A percentile compares a stretch with the other conserved stretches of the same genome.
phyloP scores from a whole-genome alignment of 1,284 basidiomycete genomes.

The Phylloboletellus chloephorus region DNA sequence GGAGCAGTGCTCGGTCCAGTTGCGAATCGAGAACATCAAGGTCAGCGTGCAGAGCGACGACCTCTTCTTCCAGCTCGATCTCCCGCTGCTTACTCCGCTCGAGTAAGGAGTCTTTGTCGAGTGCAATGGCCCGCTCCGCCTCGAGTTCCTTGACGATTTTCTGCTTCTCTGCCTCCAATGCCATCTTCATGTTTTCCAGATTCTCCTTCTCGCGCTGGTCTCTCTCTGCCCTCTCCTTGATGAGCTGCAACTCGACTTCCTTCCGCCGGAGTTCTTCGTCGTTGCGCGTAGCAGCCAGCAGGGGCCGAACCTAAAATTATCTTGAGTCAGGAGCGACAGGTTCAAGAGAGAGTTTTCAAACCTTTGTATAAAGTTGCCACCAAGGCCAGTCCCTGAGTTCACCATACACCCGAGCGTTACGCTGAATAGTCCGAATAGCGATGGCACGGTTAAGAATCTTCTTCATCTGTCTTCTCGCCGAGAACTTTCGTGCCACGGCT shows the following conservation, averaged over 20 bases:
- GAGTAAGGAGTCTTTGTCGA: constrained; percentile 85
- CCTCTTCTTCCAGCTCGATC: constrained; percentile 80
- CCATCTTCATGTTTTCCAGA: constrained; percentile 73
- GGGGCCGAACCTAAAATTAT: constrained; percentile 69
- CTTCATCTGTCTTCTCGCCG: constrained; percentile 86
- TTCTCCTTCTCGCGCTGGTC: constrained; percentile 78
- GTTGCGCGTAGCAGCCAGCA: constrained; percentile 87
- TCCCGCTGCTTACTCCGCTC: constrained; percentile 84
- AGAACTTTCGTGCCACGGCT: constrained; percentile 81
- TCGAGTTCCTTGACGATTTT: constrained; percentile 79
- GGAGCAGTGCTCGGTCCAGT: constrained; percentile 72
- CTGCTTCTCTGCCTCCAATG: constrained; percentile 75
- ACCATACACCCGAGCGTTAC: constrained; percentile 89
- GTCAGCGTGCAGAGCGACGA: constrained; percentile 75
- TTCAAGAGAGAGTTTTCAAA: constrained; percentile 21
- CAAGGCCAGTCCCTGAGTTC: constrained; percentile 94
- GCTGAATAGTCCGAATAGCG: constrained; percentile 89
- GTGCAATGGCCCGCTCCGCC: constrained; percentile 72
- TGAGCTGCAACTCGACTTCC: constrained; percentile 78
- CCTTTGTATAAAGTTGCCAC: constrained; percentile 98
- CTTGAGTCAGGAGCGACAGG: constrained; percentile 5
- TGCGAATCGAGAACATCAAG: constrained; percentile 83
- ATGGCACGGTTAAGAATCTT: constrained; percentile 92
- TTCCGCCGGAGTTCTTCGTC: constrained; percentile 91
- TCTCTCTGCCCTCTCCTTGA: constrained; percentile 81